Conservation (phyloP, 495 filamentous ascomycete genomes). For the Xylaria intraflava region DNA sequence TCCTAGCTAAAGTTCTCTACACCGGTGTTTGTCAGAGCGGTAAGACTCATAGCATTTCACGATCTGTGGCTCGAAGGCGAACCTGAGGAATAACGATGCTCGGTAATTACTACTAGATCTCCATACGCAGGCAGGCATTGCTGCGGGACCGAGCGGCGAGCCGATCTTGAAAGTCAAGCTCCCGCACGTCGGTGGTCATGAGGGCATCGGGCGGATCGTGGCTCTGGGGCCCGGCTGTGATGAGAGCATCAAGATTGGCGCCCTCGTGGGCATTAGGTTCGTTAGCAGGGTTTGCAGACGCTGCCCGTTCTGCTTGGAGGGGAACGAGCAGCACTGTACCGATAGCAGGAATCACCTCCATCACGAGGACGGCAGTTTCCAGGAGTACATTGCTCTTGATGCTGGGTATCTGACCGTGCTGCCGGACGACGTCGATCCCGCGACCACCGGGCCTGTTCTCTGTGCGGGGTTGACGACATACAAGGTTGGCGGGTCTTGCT, state of each 20-base stretch:
- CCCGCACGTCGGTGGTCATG: constrained; percentile 45
- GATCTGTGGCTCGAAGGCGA: not conserved
- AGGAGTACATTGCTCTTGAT: constrained; percentile 43
- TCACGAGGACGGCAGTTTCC: constrained; percentile 45
- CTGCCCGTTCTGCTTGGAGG: constrained; percentile 43
- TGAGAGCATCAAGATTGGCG: constrained; percentile 32
- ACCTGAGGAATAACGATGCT: not conserved
- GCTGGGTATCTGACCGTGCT: constrained; percentile 41
- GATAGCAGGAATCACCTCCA: constrained; percentile 44
- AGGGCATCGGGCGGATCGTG: constrained; percentile 42
- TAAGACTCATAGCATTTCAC: constrained; percentile 11
- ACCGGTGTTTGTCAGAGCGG: constrained; percentile 46
- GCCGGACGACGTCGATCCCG: constrained; percentile 41
- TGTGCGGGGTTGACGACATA: constrained; percentile 37
- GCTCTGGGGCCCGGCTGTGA: constrained; percentile 32
- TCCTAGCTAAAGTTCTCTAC: constrained; percentile 45
- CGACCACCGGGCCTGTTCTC: constrained; percentile 38
- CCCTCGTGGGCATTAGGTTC: constrained; percentile 43
- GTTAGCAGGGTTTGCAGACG: constrained; percentile 41
- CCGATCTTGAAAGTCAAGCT: constrained; percentile 44
- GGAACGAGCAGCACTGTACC: constrained; percentile 41
- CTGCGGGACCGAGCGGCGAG: constrained; percentile 35
- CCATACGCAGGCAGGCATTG: constrained; percentile 42
- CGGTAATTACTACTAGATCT: constrained; percentile 28
- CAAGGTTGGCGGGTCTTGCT: constrained; percentile 11